phyloP scores from a whole-genome alignment of 106 monocot species.

The Narthecium ossifragum region DNA sequence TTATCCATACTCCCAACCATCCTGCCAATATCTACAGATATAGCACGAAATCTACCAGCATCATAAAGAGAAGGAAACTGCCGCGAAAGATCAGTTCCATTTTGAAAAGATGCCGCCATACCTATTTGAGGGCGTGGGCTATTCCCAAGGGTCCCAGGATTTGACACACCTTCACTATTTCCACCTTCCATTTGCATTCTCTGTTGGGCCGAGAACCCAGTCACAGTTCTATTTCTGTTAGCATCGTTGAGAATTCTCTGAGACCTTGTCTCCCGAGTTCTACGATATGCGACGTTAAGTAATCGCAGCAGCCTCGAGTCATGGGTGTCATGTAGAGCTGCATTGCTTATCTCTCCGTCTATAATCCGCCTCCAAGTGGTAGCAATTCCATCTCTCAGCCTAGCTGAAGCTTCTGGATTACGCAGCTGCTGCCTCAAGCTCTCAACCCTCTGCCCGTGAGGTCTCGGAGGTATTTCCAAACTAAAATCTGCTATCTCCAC shows the following conservation, averaged over 20 bases:
- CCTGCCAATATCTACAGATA: slow-evolving; percentile 14
- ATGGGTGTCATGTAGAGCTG: too few species aligned
- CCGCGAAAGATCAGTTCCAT: slow-evolving; percentile 8
- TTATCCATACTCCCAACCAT: slow-evolving; percentile 10
- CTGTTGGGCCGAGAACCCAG: too few species aligned
- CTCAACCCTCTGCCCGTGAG: slow-evolving; percentile 55
- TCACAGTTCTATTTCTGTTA: too few species aligned
- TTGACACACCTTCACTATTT: slow-evolving; percentile 5
- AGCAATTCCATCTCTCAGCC: slow-evolving; percentile 10
- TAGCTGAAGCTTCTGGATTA: slow-evolving; percentile 3
- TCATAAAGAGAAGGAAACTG: slow-evolving; percentile 3
- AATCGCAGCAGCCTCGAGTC: too few species aligned
- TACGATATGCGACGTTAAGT: too few species aligned
- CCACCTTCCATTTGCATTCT: background rate
- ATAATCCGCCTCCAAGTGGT: too few species aligned
- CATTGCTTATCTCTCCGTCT: too few species aligned
- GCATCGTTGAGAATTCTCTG: too few species aligned
- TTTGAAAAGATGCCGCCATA: background rate
- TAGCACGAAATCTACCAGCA: slow-evolving; percentile 12
- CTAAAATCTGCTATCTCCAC: too few species aligned
- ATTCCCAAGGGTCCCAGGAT: background rate
- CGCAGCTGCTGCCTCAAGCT: slow-evolving; percentile 65
- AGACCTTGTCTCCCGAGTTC: too few species aligned
- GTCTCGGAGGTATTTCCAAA: slow-evolving; percentile 68
- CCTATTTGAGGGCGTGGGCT: background rate